Percentiles rank a stretch among this genome's conserved stretches.
phyloP scores from a whole-genome alignment of 1,284 basidiomycete genomes.

The Exobasidium rhododendri region DNA sequence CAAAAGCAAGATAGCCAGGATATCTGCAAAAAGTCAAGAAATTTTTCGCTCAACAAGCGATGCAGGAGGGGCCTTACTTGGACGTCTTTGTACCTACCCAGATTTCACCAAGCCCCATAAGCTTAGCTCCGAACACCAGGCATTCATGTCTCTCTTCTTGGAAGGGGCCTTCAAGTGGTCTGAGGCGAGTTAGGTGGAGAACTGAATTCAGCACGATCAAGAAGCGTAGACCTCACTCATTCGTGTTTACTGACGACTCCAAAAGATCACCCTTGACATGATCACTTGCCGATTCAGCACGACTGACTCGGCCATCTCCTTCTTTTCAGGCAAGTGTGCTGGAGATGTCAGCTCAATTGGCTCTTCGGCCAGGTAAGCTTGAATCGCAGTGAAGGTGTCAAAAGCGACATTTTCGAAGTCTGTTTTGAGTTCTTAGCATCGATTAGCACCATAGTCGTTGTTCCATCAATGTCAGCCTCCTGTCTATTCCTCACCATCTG shows the following conservation, averaged over 20 bases:
- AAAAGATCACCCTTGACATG: constrained; percentile 12
- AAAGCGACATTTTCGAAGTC: constrained; percentile 8
- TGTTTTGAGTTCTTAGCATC: background rate
- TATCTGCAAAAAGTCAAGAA: constrained; percentile 13
- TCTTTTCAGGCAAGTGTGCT: background rate
- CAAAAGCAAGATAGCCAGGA: constrained; percentile 40
- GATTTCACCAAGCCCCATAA: constrained; percentile 33
- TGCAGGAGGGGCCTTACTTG: too few species aligned
- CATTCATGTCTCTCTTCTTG: constrained; percentile 34
- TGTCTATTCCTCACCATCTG: too few species aligned
- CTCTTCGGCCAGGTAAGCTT: constrained; percentile 3
- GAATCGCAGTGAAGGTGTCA: constrained; percentile 4
- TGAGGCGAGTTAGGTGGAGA: constrained; percentile 1
- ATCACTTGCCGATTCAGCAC: background rate
- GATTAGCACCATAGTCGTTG: too few species aligned
- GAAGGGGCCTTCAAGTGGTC: constrained; percentile 34
- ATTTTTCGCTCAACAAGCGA: too few species aligned
- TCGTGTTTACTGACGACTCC: constrained; percentile 8
- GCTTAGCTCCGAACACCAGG: constrained; percentile 32
- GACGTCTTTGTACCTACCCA: too few species aligned
- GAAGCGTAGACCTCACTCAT: too few species aligned
- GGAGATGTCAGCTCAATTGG: background rate
- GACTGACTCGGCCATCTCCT: background rate
- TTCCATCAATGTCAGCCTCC: too few species aligned
- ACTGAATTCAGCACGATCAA: too few species aligned